Evolutionary conservation across 345 rosid species (phyloP).

Genomic region (Cardamine occulta): DNA sequence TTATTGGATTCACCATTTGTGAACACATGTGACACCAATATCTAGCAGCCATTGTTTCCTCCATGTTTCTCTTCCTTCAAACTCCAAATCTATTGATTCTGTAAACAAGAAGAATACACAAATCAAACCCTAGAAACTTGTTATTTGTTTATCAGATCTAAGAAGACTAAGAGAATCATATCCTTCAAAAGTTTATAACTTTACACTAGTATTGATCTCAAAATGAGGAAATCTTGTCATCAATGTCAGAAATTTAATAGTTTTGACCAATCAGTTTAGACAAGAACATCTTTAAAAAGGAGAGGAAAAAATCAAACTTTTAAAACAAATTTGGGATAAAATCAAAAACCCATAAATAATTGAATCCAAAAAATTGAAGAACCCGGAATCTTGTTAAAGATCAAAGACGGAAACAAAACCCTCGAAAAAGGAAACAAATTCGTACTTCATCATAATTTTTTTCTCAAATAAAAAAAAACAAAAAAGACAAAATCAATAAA

Average conservation of each 20-base stretch:
- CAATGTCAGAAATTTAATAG: not conserved
- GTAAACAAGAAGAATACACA: slow-evolving; percentile 16
- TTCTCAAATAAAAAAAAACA: not conserved
- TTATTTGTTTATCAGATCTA: slow-evolving; percentile 24
- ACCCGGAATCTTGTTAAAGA: slow-evolving; percentile 34
- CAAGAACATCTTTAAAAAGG: slow-evolving; percentile 27
- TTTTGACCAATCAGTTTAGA: slow-evolving; percentile 26
- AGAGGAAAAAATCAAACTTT: slow-evolving; percentile 12
- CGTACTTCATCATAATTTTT: not conserved
- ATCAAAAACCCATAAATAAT: slow-evolving; percentile 28
- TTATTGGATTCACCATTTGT: slow-evolving; percentile 65
- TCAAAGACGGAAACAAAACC: slow-evolving; percentile 22
- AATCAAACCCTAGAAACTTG: not conserved
- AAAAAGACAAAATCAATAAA: not conserved
- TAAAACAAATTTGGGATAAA: slow-evolving; percentile 16
- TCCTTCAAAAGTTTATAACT: slow-evolving; percentile 15
- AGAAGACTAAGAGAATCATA: slow-evolving; percentile 4
- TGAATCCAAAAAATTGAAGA: not conserved
- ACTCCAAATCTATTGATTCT: slow-evolving; percentile 23
- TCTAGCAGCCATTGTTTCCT: slow-evolving; percentile 51
- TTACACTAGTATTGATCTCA: slow-evolving; percentile 7
- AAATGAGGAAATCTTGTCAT: slow-evolving; percentile 3
- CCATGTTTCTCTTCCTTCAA: slow-evolving; percentile 50
- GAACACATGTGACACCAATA: slow-evolving; percentile 81
- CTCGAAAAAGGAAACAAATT: slow-evolving; percentile 13